These are phyloP conservation scores for Lachancea meyersii DNA, from an alignment of 805 yeast species.

Conservation along the genomic window DNA sequence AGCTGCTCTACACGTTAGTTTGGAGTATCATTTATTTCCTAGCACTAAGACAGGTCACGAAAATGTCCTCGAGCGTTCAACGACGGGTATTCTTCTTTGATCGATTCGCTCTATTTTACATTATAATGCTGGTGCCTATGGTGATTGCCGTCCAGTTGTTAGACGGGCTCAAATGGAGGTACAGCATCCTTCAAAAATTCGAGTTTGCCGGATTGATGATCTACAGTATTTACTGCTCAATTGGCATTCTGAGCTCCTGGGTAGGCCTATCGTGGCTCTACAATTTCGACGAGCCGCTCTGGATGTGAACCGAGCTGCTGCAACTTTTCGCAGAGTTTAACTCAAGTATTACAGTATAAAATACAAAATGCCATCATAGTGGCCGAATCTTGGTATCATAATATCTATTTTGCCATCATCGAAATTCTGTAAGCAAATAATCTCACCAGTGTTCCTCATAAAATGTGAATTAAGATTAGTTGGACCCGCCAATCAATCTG, in stretches of 20 bases:
- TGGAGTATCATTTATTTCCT: slow-evolving; percentile 79
- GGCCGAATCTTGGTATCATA: background rate
- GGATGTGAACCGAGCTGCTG: slow-evolving; percentile 34
- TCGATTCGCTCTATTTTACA: slow-evolving; percentile 59
- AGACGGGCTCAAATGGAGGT: slow-evolving; percentile 51
- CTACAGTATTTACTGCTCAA: slow-evolving; percentile 76
- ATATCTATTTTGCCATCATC: background rate
- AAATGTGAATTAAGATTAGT: background rate
- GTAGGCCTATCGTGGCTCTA: slow-evolving; percentile 83
- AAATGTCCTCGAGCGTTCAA: slow-evolving; percentile 35
- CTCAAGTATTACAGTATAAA: slow-evolving; percentile 1
- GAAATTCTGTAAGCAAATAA: background rate
- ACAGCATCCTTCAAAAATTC: slow-evolving; percentile 47
- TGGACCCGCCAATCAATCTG: slow-evolving; percentile 21
- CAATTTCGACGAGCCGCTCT: slow-evolving; percentile 70
- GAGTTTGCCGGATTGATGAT: slow-evolving; percentile 77
- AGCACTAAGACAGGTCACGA: slow-evolving; percentile 64
- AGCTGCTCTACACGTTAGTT: slow-evolving; percentile 66
- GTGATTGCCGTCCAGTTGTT: slow-evolving; percentile 42
- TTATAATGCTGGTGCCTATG: slow-evolving; percentile 61
- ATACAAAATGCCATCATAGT: slow-evolving; percentile 1
- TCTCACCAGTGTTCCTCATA: background rate
- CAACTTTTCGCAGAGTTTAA: background rate
- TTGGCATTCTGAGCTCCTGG: slow-evolving; percentile 86
- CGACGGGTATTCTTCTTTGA: slow-evolving; percentile 61